phyloP scores from a whole-genome alignment of 106 monocot genomes.

The Dendrobium huoshanense region DNA sequence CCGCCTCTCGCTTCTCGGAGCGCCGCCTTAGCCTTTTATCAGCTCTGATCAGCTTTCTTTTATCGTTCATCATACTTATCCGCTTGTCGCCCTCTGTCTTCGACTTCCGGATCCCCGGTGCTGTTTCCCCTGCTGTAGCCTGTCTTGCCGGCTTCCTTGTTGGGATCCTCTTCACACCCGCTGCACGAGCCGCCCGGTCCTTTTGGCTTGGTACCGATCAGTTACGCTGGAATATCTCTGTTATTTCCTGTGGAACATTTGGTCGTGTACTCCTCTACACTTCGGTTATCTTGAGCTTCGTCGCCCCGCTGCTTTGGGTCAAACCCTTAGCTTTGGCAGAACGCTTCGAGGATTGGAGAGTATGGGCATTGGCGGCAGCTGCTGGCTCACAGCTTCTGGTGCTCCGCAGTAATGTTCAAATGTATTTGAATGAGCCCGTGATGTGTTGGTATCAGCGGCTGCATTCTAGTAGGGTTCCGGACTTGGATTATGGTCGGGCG shows the following conservation, averaged over 20 bases:
- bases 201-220: slow-evolving; percentile 97
- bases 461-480: slow-evolving; percentile 44
- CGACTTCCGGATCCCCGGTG: slow-evolving; percentile 19
- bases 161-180: slow-evolving; percentile 40
- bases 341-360: slow-evolving; percentile 1
- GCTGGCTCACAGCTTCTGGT: slow-evolving; percentile 42
- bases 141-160: slow-evolving; percentile 23
- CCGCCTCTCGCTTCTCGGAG: slow-evolving; percentile 22
- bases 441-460: slow-evolving; percentile 91
- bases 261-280: slow-evolving; percentile 24
- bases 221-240: slow-evolving; percentile 56
- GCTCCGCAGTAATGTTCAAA: slow-evolving; percentile 56
- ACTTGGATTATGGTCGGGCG: slow-evolving; percentile 74
- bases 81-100: slow-evolving; percentile 29
- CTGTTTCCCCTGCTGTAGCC: slow-evolving; percentile 5
- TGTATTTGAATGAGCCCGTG: slow-evolving; percentile 85
- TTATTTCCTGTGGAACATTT: slow-evolving; percentile 41
- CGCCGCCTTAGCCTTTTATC: slow-evolving; percentile 15
- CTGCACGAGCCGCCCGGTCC: slow-evolving; percentile 38
- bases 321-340: slow-evolving; percentile 12
- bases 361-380: slow-evolving; percentile 29
- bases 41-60: slow-evolving; percentile 26
- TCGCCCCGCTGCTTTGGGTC: slow-evolving; percentile 35
- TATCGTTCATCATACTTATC: slow-evolving; percentile 8
- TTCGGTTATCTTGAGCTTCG: slow-evolving; percentile 24